Conservation (phyloP, 805 yeast species). For the Candida xiaguanensis region DNA sequence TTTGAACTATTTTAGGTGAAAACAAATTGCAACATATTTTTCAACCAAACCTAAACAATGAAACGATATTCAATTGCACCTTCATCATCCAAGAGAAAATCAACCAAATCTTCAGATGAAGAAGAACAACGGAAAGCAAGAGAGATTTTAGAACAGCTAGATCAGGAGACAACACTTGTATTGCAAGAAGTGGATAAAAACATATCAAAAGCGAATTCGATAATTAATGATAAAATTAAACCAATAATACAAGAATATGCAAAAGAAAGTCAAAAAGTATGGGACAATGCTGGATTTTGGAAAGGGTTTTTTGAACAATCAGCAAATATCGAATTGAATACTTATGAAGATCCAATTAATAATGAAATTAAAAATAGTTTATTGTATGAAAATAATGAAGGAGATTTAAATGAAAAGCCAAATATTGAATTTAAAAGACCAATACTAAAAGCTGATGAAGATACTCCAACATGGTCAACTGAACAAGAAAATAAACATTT, state of each 20-base stretch:
- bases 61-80: slow-evolving; percentile 35
- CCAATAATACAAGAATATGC: slow-evolving; percentile 67
- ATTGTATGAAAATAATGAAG: slow-evolving; percentile 11
- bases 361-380: slow-evolving; percentile 21
- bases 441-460: slow-evolving; percentile 18
- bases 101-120: slow-evolving; percentile 6
- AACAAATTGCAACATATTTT: no score
- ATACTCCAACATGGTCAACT: slow-evolving; percentile 34
- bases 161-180: slow-evolving; percentile 73
- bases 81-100: slow-evolving; percentile 28
- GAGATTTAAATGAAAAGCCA: slow-evolving; percentile 1
- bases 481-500: slow-evolving; percentile 18
- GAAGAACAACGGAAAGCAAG: slow-evolving; percentile 20
- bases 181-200: slow-evolving; percentile 79
- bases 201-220: slow-evolving; percentile 61
- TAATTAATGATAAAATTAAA: slow-evolving; percentile 62
- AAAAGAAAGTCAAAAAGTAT: slow-evolving; percentile 52
- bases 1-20: no score
- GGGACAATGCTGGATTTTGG: slow-evolving; percentile 71
- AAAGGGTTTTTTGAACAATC: slow-evolving; percentile 74
- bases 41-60: slow-evolving; percentile 16
- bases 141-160: slow-evolving; percentile 56
- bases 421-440: slow-evolving; percentile 10
- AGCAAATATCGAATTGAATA: slow-evolving; percentile 59
- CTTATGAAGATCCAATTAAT: slow-evolving; percentile 43